These are phyloP conservation scores for Vanrija sp. DNA, from an alignment of 1,284 basidiomycete species.

Conservation along the genomic window DNA sequence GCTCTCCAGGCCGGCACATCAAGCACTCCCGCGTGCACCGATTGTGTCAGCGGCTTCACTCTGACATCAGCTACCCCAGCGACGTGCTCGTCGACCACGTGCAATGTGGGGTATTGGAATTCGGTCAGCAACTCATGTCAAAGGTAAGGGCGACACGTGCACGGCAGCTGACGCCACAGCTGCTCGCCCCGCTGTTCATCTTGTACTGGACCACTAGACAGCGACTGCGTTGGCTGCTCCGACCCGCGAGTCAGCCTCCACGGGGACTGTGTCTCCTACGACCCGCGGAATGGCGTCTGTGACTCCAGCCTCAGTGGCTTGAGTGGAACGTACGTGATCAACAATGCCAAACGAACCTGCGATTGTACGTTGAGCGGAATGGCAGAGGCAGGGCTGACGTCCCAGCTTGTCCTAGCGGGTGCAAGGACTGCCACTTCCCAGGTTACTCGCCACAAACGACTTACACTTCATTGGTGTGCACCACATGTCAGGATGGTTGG, in stretches of 20 bases:
- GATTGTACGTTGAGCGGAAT: slow-evolving; percentile 47
- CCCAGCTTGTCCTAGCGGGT: slow-evolving; percentile 48
- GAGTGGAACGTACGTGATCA: slow-evolving; percentile 41
- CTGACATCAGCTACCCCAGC: slow-evolving; percentile 32
- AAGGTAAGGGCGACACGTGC: slow-evolving; percentile 20
- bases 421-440: slow-evolving; percentile 43
- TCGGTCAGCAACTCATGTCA: slow-evolving; percentile 23
- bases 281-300: slow-evolving; percentile 43
- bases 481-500: slow-evolving; percentile 48
- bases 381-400: neutral
- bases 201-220: slow-evolving; percentile 40
- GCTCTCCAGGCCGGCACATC: slow-evolving; percentile 25
- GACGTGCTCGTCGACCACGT: slow-evolving; percentile 31
- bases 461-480: slow-evolving; percentile 27
- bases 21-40: slow-evolving; percentile 22
- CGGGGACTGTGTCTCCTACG: slow-evolving; percentile 46
- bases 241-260: slow-evolving; percentile 33
- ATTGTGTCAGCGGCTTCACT: slow-evolving; percentile 31
- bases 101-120: slow-evolving; percentile 41
- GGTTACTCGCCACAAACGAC: slow-evolving; percentile 20
- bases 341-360: slow-evolving; percentile 43
- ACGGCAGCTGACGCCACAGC: slow-evolving; percentile 7
- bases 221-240: slow-evolving; percentile 43
- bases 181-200: slow-evolving; percentile 47
- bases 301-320: slow-evolving; percentile 31